A percentile compares a stretch with the other conserved stretches of the same genome.
Evolutionary conservation across 768 basidiomycete species (phyloP).

Genomic region (Amanita inopinata): DNA sequence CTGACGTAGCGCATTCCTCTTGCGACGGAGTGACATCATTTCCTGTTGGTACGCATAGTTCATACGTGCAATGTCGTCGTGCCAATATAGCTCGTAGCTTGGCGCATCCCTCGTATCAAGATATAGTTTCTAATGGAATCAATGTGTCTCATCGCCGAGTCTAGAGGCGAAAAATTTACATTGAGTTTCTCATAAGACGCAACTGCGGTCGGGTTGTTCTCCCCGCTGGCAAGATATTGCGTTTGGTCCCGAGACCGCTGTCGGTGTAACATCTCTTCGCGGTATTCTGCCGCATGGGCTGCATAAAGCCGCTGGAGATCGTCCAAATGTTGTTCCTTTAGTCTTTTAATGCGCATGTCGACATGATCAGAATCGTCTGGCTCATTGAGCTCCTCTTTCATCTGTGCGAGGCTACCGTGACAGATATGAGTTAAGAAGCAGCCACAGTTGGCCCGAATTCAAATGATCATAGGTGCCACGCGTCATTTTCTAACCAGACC

Average conservation of each 20-base stretch:
- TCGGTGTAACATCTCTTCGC: constrained; percentile 24
- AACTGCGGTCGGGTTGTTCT: constrained; percentile 15
- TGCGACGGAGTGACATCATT: constrained; percentile 14
- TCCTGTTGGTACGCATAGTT: constrained; percentile 23
- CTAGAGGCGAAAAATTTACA: constrained; percentile 10
- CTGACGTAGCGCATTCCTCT: constrained; percentile 13
- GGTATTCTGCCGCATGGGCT: constrained; percentile 25
- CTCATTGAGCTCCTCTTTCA: constrained; percentile 23
- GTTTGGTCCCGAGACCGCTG: constrained; percentile 23
- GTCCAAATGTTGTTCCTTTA: constrained; percentile 21
- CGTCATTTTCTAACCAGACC: background rate
- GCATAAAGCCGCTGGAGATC: constrained; percentile 30
- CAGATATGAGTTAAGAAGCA: background rate
- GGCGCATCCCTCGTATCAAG: constrained; percentile 13
- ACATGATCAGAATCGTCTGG: constrained; percentile 19
- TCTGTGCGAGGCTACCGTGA: constrained; percentile 22
- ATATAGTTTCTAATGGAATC: constrained; percentile 18
- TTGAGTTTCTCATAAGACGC: constrained; percentile 16
- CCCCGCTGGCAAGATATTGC: constrained; percentile 13
- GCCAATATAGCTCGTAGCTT: constrained; percentile 18
- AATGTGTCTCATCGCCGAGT: background rate
- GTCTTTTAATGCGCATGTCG: constrained; percentile 19
- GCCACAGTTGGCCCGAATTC: background rate
- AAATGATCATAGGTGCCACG: background rate
- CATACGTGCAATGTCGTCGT: constrained; percentile 20